Conservation (phyloP, 1,139 yeast genomes). For the Candida dubliniensis region DNA sequence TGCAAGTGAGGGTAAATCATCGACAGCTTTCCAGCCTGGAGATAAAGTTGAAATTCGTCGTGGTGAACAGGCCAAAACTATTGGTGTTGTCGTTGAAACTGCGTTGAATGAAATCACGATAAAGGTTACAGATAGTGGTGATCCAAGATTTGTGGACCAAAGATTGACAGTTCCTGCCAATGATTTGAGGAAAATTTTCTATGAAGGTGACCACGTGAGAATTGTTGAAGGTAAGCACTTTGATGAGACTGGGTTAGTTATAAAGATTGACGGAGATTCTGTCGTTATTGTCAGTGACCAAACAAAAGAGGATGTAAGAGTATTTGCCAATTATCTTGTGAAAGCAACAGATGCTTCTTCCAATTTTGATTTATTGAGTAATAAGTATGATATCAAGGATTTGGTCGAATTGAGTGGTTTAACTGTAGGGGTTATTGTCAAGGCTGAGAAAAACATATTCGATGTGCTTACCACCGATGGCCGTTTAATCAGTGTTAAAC, state of each 20-base stretch:
- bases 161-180: constrained; percentile 68
- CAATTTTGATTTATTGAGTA: constrained; percentile 40
- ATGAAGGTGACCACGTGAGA: constrained; percentile 93
- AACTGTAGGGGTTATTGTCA: constrained; percentile 84
- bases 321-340: constrained; percentile 83
- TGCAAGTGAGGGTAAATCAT: constrained; percentile 25
- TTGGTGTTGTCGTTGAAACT: constrained; percentile 74
- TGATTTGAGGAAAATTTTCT: constrained; percentile 80
- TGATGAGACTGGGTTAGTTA: constrained; percentile 94
- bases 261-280: constrained; percentile 75
- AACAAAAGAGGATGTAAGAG: constrained; percentile 83
- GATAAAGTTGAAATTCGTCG: constrained; percentile 88
- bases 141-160: constrained; percentile 48
- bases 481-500: constrained; percentile 66
- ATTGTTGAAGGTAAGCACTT: constrained; percentile 88
- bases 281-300: constrained; percentile 90
- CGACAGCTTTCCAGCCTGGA: constrained; percentile 78
- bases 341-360: constrained; percentile 73
- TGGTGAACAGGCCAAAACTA: constrained; percentile 92
- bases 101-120: constrained; percentile 65
- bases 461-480: constrained; percentile 86
- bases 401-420: constrained; percentile 86
- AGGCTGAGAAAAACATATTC: constrained; percentile 84
- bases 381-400: constrained; percentile 84
- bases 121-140: constrained; percentile 53